These are phyloP conservation scores for Plenodomus lindquistii DNA, from an alignment of 2,329 filamentous ascomycete genomes.

Conservation along the genomic window DNA sequence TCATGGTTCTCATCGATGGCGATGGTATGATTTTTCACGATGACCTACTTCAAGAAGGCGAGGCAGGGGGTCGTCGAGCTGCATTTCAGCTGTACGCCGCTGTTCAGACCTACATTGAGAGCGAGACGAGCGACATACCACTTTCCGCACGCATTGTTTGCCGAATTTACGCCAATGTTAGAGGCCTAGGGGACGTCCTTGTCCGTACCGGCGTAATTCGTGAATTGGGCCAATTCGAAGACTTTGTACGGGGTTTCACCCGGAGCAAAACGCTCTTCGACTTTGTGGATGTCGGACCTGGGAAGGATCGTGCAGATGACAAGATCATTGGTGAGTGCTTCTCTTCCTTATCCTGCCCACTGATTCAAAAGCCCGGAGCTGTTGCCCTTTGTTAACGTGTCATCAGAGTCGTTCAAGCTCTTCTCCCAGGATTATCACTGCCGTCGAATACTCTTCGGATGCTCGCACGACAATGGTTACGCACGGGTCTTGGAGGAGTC, in stretches of 20 bases:
- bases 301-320: constrained; percentile 52
- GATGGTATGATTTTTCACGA: constrained; percentile 61
- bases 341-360: not conserved
- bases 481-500: constrained; percentile 57
- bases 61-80: constrained; percentile 57
- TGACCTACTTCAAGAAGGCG: constrained; percentile 54
- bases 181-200: constrained; percentile 55
- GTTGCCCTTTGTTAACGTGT: not conserved
- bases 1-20: constrained; percentile 60
- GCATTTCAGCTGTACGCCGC: constrained; percentile 53
- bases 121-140: constrained; percentile 42
- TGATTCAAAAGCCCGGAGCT: constrained; percentile 4
- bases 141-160: constrained; percentile 53
- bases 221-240: constrained; percentile 49
- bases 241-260: constrained; percentile 62
- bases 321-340: constrained; percentile 53
- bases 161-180: constrained; percentile 59
- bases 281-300: constrained; percentile 52
- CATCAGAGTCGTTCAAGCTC: constrained; percentile 57
- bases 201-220: constrained; percentile 51
- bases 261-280: constrained; percentile 50
- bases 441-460: constrained; percentile 63
- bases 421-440: constrained; percentile 63
- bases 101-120: constrained; percentile 50
- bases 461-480: constrained; percentile 61